These are phyloP conservation scores for Tarenaya hassleriana DNA, from an alignment of 345 rosid genomes.

Conservation along the genomic window DNA sequence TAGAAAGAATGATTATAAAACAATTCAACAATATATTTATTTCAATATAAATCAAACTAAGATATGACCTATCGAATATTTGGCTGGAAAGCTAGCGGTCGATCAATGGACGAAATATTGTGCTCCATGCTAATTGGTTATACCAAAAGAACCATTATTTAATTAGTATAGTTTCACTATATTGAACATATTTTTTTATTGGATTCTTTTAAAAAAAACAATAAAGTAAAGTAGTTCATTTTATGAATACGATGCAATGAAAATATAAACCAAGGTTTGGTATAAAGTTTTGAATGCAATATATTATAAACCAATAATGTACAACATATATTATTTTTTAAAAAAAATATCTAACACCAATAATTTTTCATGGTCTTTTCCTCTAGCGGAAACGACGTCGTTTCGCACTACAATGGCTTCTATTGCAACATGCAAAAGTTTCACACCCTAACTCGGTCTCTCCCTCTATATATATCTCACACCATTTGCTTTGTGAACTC, in stretches of 20 bases:
- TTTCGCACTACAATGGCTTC: slow-evolving; percentile 8
- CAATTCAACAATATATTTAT: too few relatives aligned
- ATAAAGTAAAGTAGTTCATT: slow-evolving; percentile 1
- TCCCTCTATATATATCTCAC: slow-evolving; percentile 22
- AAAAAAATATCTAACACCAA: slow-evolving; percentile 25
- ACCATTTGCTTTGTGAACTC: slow-evolving; percentile 14
- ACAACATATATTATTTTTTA: slow-evolving; percentile 3
- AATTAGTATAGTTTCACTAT: slow-evolving; percentile 12
- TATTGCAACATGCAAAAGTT: slow-evolving; percentile 17
- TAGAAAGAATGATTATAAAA: too few relatives aligned
- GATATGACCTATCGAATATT: too few relatives aligned
- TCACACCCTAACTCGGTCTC: slow-evolving; percentile 14
- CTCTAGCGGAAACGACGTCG: slow-evolving; percentile 26
- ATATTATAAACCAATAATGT: background rate
- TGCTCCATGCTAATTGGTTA: slow-evolving; percentile 16
- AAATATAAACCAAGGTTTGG: slow-evolving; percentile 15
- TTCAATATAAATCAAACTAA: too few relatives aligned
- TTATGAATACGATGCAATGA: slow-evolving; percentile 6
- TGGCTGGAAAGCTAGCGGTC: slow-evolving; percentile 15
- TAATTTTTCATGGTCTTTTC: slow-evolving; percentile 25
- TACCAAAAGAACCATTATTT: background rate
- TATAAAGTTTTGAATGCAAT: slow-evolving; percentile 3
- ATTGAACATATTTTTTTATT: background rate
- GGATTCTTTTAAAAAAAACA: background rate
- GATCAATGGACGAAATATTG: background rate